Evolutionary conservation across 306 rosid genomes (phyloP), one percentile per base, ranked within the genome.

Genomic region (Sicyos baderoa): DNA sequence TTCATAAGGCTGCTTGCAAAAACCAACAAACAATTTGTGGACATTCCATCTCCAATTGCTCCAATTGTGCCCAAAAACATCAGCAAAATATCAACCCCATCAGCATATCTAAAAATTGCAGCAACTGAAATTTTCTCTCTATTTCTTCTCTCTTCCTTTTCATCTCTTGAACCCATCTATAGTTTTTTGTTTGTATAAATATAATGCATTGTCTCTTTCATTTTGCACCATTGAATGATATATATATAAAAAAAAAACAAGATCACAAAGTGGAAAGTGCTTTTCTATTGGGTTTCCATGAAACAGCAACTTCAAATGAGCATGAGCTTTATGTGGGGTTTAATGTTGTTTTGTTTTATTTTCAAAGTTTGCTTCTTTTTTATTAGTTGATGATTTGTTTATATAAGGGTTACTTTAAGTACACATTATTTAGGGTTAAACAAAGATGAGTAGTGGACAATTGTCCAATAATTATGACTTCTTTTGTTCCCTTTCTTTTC

Each of bases 31-130:
- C 85, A 80, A 47, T 93, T 93, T 18, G 98, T 89, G 21, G 97
- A 88, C 88, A 93, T 82, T 44, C 98, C 98, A 82, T 89, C 98
- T 71, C 94, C 97, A 37, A 93, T 78, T 72, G 98, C 95, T 68
- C 98, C 98, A 51, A 86, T 57, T 58, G 86, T 86, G 9, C 98
- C 98, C 75, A 85, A 73, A 60, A 84, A 49, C 94, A 93, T 88
- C 2, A 89, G 84, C 85, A 85, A 8, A 59, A 88, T 68, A 85
- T 93, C 97, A 59, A 85, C 63, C 89, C 94, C 74, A 80, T 89
- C 97, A 14, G 87, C 82, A 77, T 86, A 93, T 79, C 88, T 85
- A 76, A 93, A 82, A 23, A 89, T 80, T 15, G 77, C 70, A 54
- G 51, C 19, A 15, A 82, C 71, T 13, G 45, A 68, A 3, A 32